Evolutionary conservation across 2,329 filamentous ascomycete species (phyloP).

Genomic region (Pyricularia pennisetigena): DNA sequence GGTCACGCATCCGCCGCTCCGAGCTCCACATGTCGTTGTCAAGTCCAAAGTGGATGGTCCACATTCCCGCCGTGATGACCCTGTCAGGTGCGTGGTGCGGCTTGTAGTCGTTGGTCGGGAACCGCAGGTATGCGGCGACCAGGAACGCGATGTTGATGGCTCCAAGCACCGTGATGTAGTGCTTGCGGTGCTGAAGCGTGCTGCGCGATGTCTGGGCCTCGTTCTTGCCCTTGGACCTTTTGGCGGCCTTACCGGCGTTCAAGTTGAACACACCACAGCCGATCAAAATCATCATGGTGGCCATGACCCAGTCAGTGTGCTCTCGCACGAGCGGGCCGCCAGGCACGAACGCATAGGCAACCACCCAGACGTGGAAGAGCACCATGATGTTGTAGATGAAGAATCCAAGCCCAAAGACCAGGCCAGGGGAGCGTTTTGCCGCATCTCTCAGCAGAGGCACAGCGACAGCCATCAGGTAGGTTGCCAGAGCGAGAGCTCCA

Average conservation of each 20-base stretch:
- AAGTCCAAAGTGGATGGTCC: slow-evolving; percentile 96
- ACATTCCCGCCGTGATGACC: slow-evolving; percentile 87
- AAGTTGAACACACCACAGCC: slow-evolving; percentile 77
- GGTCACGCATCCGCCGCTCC: slow-evolving; percentile 83
- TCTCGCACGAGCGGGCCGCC: slow-evolving; percentile 88
- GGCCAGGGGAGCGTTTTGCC: slow-evolving; percentile 64
- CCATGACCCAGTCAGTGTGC: slow-evolving; percentile 94
- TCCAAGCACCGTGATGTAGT: slow-evolving; percentile 50
- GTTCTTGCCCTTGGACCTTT: slow-evolving; percentile 9
- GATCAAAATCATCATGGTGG: slow-evolving; percentile 71
- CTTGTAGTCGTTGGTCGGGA: slow-evolving; percentile 84
- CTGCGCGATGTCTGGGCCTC: slow-evolving; percentile 26
- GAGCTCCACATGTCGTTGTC: slow-evolving; percentile 99
- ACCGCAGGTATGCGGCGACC: slow-evolving; percentile 75
- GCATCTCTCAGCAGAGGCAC: slow-evolving; percentile 68
- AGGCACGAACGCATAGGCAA: slow-evolving; percentile 95
- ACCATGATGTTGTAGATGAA: slow-evolving; percentile 88
- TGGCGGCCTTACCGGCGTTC: slow-evolving; percentile 26
- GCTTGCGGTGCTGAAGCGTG: slow-evolving; percentile 35
- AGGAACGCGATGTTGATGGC: slow-evolving; percentile 72
- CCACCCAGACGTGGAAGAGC: slow-evolving; percentile 97
- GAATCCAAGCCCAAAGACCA: slow-evolving; percentile 81
- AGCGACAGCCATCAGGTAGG: slow-evolving; percentile 74
- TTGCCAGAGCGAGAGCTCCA: slow-evolving; percentile 64
- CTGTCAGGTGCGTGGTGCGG: slow-evolving; percentile 85